Percentiles rank a stretch among this genome's conserved stretches.
Conservation (phyloP, 371 early-diverging fungal genomes). For the Mortierella sp. region DNA sequence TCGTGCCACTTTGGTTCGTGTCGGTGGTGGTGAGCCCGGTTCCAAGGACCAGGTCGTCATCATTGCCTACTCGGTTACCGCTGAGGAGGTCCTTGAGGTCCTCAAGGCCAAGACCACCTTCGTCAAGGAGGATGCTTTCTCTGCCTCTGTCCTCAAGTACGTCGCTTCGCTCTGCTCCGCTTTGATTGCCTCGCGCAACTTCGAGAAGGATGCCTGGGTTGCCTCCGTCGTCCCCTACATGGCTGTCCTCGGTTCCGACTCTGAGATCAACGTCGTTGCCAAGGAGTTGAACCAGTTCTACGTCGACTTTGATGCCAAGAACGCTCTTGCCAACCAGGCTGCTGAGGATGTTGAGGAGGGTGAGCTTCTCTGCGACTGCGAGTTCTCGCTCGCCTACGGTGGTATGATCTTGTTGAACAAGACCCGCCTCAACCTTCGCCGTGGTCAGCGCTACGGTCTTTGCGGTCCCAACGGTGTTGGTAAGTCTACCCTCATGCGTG, state of each 20-base stretch:
- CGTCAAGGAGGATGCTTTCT: slow-evolving; percentile 58
- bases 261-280: slow-evolving; percentile 51
- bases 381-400: slow-evolving; percentile 87
- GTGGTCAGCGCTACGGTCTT: slow-evolving; percentile 86
- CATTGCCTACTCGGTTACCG: slow-evolving; percentile 40
- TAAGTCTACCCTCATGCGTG: slow-evolving; percentile 87
- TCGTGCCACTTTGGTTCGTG: slow-evolving; percentile 63
- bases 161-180: slow-evolving; percentile 61
- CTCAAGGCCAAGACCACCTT: slow-evolving; percentile 24
- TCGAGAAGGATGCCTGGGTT: slow-evolving; percentile 62
- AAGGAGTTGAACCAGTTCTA: slow-evolving; percentile 54
- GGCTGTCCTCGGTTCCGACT: slow-evolving; percentile 62
- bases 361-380: slow-evolving; percentile 84
- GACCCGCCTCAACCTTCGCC: slow-evolving; percentile 77
- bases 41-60: slow-evolving; percentile 45
- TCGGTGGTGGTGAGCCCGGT: slow-evolving; percentile 61
- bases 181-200: slow-evolving; percentile 63
- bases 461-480: slow-evolving; percentile 90
- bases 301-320: slow-evolving; percentile 58
- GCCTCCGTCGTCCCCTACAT: slow-evolving; percentile 65
- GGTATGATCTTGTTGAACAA: slow-evolving; percentile 83
- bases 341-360: slow-evolving; percentile 76
- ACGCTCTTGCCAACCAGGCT: slow-evolving; percentile 58
- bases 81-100: slow-evolving; percentile 35
- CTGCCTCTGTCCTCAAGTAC: slow-evolving; percentile 57